Evolutionary conservation across 1,139 yeast genomes (phyloP).

Genomic region (Yamadazyma trypodendri): DNA sequence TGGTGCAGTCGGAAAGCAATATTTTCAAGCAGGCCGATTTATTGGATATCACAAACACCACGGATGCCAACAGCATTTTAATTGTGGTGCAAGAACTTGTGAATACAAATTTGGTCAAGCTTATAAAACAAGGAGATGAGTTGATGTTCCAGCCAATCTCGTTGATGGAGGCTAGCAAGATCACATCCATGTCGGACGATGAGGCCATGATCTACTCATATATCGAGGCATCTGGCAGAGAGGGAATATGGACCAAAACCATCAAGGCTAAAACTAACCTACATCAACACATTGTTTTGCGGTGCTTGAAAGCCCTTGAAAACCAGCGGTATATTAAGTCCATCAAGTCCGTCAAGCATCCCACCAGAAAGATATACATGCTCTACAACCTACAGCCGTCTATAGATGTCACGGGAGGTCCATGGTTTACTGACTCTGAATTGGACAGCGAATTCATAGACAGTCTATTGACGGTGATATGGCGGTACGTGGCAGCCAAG

Average conservation of each 20-base stretch:
- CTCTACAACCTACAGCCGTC: conserved; percentile 90
- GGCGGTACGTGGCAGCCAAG: conserved; percentile 78
- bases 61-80: conserved; percentile 44
- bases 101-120: conserved; percentile 63
- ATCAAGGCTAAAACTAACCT: conserved; percentile 86
- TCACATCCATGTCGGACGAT: conserved; percentile 75
- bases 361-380: conserved; percentile 97
- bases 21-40: conserved; percentile 60
- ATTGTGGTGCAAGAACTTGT: conserved; percentile 63
- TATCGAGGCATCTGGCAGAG: conserved; percentile 91
- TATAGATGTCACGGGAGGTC: conserved; percentile 96
- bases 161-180: conserved; percentile 64
- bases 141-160: conserved; percentile 74
- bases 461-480: conserved; percentile 74
- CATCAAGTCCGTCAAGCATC: conserved; percentile 89
- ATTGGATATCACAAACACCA: conserved; percentile 30
- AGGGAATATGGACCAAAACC: conserved; percentile 95
- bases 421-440: conserved; percentile 98
- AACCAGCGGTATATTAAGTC: conserved; percentile 82
- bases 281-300: conserved; percentile 86
- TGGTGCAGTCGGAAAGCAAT: conserved; percentile 51
- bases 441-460: conserved; percentile 92
- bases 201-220: conserved; percentile 90
- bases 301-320: conserved; percentile 83
- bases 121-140: conserved; percentile 62